Base-by-base conservation (phyloP, 2,329 filamentous ascomycete genomes). In the Colletotrichum orbiculare region DNA sequence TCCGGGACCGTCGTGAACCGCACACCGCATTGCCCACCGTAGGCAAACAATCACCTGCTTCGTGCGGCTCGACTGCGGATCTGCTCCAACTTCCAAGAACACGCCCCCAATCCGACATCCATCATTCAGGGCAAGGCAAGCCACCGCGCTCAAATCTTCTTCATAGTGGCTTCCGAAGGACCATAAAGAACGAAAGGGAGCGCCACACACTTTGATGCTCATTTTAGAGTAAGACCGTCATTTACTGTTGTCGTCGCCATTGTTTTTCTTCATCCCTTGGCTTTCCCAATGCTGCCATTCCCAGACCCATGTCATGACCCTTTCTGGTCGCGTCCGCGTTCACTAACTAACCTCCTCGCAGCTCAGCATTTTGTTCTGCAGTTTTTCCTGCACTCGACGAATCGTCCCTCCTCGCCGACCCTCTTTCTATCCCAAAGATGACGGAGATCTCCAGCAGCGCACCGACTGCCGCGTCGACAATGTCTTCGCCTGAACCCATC, bases 391-490 rank as follows among this genome's bases (percentile, higher is more conserved):
- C 69, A 66, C 72, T 25, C 25, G 25, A 25, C 25, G 25, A 74
- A 63, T 65, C 76, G 71, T 71, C 73, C 66, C 69, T 67, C 62
- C 60, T 76, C 67, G 62, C 73, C 65, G 69, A 72, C 56, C 73
- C 72, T 5, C 42, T 38, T 5, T 37, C 42, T 46, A 13, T 17
- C 47, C 2, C 48, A 10, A 60, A 55, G 25, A 67, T 67, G 25
- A 25, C 25, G 66, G 53, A 67, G 34, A 34, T 63, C 33, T 25
- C 67, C 38, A 59, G 55, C 47, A 67, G 64, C 56, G 64, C 66
- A 13, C 54, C 59, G 12, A 58, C 54, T 25, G 25, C 25, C 15
- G 46, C 54, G 12, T 59, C 63, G 6, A 48, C 54, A 34, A 56
- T 60, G 55, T 56, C 55, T 33, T 60, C 67, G 25, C 43, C 59